phyloP scores from a whole-genome alignment of 116 monocot species.

The Dioscorea cayenensis region DNA sequence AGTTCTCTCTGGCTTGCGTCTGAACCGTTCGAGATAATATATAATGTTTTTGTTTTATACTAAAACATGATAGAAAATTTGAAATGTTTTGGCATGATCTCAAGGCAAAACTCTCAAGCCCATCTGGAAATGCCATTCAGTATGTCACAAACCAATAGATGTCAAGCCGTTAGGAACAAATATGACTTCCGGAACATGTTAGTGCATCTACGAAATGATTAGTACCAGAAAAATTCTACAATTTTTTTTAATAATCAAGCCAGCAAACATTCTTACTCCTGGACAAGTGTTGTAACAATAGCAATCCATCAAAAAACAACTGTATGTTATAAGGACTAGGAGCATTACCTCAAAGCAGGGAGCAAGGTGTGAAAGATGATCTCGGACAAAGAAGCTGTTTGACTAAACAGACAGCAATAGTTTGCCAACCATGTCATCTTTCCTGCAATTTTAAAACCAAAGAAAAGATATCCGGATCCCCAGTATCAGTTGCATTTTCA shows the following conservation, averaged over 20 bases:
- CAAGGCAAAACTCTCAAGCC: neutral
- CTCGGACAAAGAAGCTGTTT: conserved; percentile 55
- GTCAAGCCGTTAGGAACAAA: neutral
- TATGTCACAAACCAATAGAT: neutral
- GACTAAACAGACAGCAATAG: conserved; percentile 64
- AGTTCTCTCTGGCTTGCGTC: too few relatives aligned
- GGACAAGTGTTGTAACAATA: too few relatives aligned
- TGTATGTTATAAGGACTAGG: too few relatives aligned
- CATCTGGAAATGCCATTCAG: neutral
- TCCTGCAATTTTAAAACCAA: conserved; percentile 86
- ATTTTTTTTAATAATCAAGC: too few relatives aligned
- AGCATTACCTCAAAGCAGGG: conserved; percentile 71
- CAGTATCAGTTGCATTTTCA: conserved; percentile 49
- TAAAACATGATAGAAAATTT: too few relatives aligned
- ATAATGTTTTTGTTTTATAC: too few relatives aligned
- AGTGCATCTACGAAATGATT: neutral
- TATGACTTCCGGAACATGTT: neutral
- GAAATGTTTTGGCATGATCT: too few relatives aligned
- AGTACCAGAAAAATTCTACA: neutral
- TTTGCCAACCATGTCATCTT: conserved; percentile 43
- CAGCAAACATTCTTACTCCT: too few relatives aligned
- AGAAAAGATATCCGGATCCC: conserved; percentile 81
- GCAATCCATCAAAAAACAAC: too few relatives aligned
- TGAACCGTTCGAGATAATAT: too few relatives aligned
- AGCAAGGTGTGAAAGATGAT: conserved; percentile 53